phyloP scores from a whole-genome alignment of 805 yeast species.

The Teunomyces barrocoloradensis region DNA sequence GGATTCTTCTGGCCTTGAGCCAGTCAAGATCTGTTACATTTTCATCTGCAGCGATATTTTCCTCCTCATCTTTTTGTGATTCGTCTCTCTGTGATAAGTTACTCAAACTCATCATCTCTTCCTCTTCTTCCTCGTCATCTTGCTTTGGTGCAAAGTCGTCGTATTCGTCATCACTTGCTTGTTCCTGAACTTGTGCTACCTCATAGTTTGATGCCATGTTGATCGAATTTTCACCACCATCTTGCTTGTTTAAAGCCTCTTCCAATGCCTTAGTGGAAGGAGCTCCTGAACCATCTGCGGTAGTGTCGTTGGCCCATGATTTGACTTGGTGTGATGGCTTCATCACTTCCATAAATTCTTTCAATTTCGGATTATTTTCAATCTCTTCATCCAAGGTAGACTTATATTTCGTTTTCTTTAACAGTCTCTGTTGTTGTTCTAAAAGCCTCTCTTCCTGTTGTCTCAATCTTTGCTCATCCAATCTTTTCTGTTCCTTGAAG shows the following conservation, averaged over 20 bases:
- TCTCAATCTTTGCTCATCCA: conserved; percentile 44
- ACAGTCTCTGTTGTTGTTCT: conserved; percentile 37
- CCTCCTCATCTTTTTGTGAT: conserved; percentile 9
- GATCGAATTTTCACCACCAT: conserved; percentile 9
- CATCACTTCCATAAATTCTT: conserved; percentile 81
- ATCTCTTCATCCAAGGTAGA: conserved; percentile 58
- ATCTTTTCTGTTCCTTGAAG: conserved; percentile 35
- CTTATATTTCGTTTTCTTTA: conserved; percentile 32
- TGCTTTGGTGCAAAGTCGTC: conserved; percentile 39
- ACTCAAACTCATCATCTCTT: conserved; percentile 48
- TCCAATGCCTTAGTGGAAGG: conserved; percentile 46
- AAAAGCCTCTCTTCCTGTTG: conserved; percentile 43
- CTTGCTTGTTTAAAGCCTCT: conserved; percentile 34
- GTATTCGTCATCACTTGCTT: conserved; percentile 52
- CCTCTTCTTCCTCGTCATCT: conserved; percentile 38
- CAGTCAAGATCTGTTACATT: conserved; percentile 78
- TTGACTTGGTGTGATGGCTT: conserved; percentile 68
- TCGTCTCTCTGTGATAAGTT: conserved; percentile 12
- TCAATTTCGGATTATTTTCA: conserved; percentile 60
- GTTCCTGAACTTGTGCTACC: conserved; percentile 40
- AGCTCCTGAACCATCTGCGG: conserved; percentile 45
- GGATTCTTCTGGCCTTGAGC: conserved; percentile 71
- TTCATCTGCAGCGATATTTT: conserved; percentile 44
- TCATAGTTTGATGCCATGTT: conserved; percentile 17
- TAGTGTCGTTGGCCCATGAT: conserved; percentile 72